Conservation (phyloP, 768 basidiomycete species). For the Lactifluus piperatus region DNA sequence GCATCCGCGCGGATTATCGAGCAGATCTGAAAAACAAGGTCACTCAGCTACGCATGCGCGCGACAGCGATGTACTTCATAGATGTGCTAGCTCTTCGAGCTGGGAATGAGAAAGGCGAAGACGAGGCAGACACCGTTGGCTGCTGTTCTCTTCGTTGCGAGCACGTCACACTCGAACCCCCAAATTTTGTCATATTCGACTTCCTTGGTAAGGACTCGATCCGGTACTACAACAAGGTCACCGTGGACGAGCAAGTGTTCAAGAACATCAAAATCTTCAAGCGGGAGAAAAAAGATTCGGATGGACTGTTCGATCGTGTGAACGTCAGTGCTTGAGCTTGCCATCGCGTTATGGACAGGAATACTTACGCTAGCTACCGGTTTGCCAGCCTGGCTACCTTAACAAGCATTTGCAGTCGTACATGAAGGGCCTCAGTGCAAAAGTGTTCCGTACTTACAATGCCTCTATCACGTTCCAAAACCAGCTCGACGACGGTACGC, state of each 20-base stretch:
- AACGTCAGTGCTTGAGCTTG: slow-evolving; percentile 46
- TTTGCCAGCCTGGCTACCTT: slow-evolving; percentile 60
- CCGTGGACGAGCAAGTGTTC: slow-evolving; percentile 88
- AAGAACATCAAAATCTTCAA: slow-evolving; percentile 99
- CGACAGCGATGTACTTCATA: slow-evolving; percentile 99
- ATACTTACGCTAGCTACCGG: background rate
- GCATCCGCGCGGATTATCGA: slow-evolving; percentile 84
- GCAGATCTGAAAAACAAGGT: slow-evolving; percentile 80
- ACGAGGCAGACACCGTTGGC: slow-evolving; percentile 98
- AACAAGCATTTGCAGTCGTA: slow-evolving; percentile 90
- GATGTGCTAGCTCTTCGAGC: slow-evolving; percentile 95
- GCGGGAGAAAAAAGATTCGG: slow-evolving; percentile 78
- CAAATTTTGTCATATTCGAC: slow-evolving; percentile 86
- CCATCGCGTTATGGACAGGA: background rate
- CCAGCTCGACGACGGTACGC: slow-evolving; percentile 70
- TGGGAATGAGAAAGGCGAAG: slow-evolving; percentile 98
- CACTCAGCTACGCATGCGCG: slow-evolving; percentile 92
- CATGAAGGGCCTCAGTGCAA: slow-evolving; percentile 97
- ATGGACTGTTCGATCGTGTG: slow-evolving; percentile 91
- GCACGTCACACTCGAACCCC: slow-evolving; percentile 87
- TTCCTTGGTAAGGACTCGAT: slow-evolving; percentile 99
- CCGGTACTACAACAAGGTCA: slow-evolving; percentile 87
- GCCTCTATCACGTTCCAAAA: slow-evolving; percentile 95
- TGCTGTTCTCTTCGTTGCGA: slow-evolving; percentile 97
- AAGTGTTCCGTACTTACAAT: slow-evolving; percentile 99